phyloP scores from a whole-genome alignment of 108 stramenopile genomes.

The Licmophora abbreviata region DNA sequence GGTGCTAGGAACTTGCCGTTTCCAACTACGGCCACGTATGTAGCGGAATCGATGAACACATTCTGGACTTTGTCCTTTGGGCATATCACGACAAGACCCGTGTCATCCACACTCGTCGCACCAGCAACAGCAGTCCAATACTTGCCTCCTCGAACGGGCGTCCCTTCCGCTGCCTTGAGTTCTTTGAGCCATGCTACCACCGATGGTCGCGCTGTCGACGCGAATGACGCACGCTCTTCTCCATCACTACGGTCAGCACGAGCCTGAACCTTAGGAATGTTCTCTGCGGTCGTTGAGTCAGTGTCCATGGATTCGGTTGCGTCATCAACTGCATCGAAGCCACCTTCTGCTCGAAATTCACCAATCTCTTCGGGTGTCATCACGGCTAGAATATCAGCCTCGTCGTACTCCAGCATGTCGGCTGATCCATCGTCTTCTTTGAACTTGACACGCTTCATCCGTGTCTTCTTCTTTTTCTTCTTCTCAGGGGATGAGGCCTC shows the following conservation, averaged over 20 bases:
- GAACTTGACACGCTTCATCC: slow-evolving; percentile 22
- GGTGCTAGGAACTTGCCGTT: slow-evolving; percentile 50
- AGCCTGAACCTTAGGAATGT: slow-evolving; percentile 11
- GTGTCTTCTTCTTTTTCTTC: slow-evolving; percentile 1
- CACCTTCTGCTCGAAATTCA: slow-evolving; percentile 27
- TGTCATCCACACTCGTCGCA: slow-evolving; percentile 70
- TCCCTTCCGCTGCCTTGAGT: slow-evolving; percentile 44
- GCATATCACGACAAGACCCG: slow-evolving; percentile 63
- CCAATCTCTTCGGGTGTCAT: slow-evolving; percentile 57
- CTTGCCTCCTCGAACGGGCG: slow-evolving; percentile 72
- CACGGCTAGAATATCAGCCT: slow-evolving; percentile 50
- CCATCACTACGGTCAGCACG: slow-evolving; percentile 13
- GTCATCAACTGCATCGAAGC: slow-evolving; percentile 15
- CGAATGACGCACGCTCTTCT: neutral
- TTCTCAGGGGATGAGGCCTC: slow-evolving; percentile 1
- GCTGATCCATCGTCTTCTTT: slow-evolving; percentile 41
- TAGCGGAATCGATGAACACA: slow-evolving; percentile 43
- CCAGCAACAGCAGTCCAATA: slow-evolving; percentile 73
- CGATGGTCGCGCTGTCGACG: slow-evolving; percentile 43
- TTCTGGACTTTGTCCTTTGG: slow-evolving; percentile 39
- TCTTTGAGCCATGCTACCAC: slow-evolving; percentile 73
- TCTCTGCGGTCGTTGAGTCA: slow-evolving; percentile 12
- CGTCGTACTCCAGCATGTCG: slow-evolving; percentile 66
- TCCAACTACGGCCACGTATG: slow-evolving; percentile 67
- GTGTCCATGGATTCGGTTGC: slow-evolving; percentile 16